Evolutionary conservation across 2,329 filamentous ascomycete species (phyloP), one percentile per base, ranked within the genome.

Genomic region (Ophiosphaerella korrae): DNA sequence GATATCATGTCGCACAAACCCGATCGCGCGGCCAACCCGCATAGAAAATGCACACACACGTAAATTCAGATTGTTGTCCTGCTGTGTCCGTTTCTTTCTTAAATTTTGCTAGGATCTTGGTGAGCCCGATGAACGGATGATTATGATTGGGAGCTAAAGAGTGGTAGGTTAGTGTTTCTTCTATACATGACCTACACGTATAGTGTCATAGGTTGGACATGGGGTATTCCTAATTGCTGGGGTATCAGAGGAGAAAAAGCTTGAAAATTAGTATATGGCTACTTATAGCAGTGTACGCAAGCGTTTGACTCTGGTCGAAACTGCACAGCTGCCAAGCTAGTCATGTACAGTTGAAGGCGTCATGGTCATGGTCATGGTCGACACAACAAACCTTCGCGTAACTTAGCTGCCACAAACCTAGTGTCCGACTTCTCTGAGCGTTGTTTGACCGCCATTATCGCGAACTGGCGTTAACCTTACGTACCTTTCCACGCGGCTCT

Each of bases 401-500:
- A 29, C 26, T 29, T 29, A 29, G 26, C 26, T 29, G 26, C 26
- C 5, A 29, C 26, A 11, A 29, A 29, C 33, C 23, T 8, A 26
- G 21, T n/a, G 18, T 29, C 31, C 34, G 16, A 31, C 33, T 16
- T 37, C 8, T 36, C 14, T 12, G 3, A 23, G 14, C 2, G n/a
- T 8, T 39, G 23, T 13, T 34, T 52, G 43, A 52, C 47, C 42
- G 45, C 49, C 42, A 38, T 21, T 38, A 36, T 16, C 35, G 36
- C 18, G 7, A 33, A 49, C 39, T 32, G 35, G 14, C 38, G 45
- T 40, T 47, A 35, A 48, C 50, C 49, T 55, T 54, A 53, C 52
- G 54, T 57, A 41, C 35, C 43, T 46, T 21, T 52, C 48, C 41
- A 54, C 54, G 55, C 50, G 60, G 53, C 51, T 52, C 44, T 43